A percentile compares a stretch with the other conserved stretches of the same genome.
Evolutionary conservation across 78 protist genomes (phyloP).

Genomic region (Dictyostelium intermedium): DNA sequence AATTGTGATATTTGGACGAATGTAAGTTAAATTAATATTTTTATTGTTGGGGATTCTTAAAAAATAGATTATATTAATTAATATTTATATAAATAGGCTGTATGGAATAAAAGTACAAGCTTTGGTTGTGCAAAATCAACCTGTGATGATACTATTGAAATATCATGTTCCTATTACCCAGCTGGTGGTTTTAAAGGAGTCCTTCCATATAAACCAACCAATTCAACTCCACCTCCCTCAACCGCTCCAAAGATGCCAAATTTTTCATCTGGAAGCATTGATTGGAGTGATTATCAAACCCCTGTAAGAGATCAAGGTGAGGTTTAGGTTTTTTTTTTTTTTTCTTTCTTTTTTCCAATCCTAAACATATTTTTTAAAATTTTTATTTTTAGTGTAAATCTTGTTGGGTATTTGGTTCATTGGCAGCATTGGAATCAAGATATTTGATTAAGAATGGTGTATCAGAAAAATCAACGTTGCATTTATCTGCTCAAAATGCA

Average conservation of each 20-base stretch:
- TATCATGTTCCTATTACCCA: neutral
- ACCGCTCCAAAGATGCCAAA: neutral
- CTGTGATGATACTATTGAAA: neutral
- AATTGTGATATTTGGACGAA: slow-evolving; percentile 7
- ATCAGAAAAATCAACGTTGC: neutral
- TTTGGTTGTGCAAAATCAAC: slow-evolving; percentile 23
- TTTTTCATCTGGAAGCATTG: neutral
- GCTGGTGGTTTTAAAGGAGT: neutral
- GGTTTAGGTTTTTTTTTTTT: neutral
- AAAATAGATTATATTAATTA: too few species aligned
- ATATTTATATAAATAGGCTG: neutral
- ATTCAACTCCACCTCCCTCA: neutral
- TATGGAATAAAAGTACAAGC: neutral
- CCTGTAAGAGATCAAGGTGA: slow-evolving; percentile 91
- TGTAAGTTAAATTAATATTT: neutral
- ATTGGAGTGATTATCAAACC: slow-evolving; percentile 78
- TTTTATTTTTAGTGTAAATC: neutral
- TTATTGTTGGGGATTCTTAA: too few species aligned
- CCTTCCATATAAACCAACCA: neutral
- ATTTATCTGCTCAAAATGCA: slow-evolving; percentile 16
- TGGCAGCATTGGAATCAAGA: slow-evolving; percentile 21
- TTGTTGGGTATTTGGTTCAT: slow-evolving; percentile 13
- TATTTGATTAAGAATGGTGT: slow-evolving; percentile 8
- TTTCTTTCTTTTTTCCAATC: neutral
- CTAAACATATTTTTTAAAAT: neutral